phyloP scores from a whole-genome alignment of 805 yeast species.

The Kazachstania viticola region DNA sequence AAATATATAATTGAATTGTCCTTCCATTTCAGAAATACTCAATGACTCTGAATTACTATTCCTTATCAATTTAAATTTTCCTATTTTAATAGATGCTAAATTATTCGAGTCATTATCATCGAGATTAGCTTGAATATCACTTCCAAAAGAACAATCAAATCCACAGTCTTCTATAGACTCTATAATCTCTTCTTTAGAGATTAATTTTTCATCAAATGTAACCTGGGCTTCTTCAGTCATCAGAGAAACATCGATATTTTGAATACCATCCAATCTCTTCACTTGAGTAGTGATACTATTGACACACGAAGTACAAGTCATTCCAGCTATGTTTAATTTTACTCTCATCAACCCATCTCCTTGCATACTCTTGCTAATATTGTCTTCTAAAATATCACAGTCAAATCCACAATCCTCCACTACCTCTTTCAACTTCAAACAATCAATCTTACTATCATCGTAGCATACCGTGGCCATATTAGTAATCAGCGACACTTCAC shows the following conservation, averaged over 20 bases:
- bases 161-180: slow-evolving; percentile 82
- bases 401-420: slow-evolving; percentile 74
- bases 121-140: too few relatives aligned
- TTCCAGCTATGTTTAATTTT: not conserved
- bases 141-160: slow-evolving; percentile 37
- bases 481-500: slow-evolving; percentile 60
- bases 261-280: slow-evolving; percentile 38
- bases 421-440: slow-evolving; percentile 33
- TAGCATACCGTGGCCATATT: slow-evolving; percentile 52
- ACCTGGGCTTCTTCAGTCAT: slow-evolving; percentile 64
- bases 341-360: not conserved
- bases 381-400: slow-evolving; percentile 20
- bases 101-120: too few relatives aligned
- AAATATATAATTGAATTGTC: too few relatives aligned
- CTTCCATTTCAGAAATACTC: too few relatives aligned
- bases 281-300: slow-evolving; percentile 51
- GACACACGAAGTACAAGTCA: slow-evolving; percentile 67
- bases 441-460: slow-evolving; percentile 19
- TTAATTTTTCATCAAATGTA: slow-evolving; percentile 26
- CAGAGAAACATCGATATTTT: slow-evolving; percentile 49
- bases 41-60: too few relatives aligned
- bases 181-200: slow-evolving; percentile 38
- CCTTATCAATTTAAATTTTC: too few relatives aligned
- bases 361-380: not conserved
- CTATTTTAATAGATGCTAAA: too few relatives aligned